Conservation (phyloP, 495 filamentous ascomycete genomes). For the Podospora comata region DNA sequence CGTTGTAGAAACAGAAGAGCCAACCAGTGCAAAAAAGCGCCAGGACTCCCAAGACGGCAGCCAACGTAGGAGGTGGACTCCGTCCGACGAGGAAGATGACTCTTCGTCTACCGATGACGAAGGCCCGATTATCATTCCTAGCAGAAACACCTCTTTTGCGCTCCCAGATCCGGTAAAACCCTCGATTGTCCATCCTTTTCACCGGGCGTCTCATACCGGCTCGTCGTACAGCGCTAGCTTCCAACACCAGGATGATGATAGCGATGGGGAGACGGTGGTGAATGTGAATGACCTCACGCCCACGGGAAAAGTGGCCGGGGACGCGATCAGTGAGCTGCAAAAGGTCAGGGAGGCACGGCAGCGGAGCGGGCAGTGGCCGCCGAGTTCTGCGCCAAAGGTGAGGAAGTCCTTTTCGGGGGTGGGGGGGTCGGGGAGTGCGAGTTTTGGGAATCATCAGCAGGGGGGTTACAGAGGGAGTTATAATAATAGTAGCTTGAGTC, state of each 20-base stretch:
- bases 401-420: slow-evolving; percentile 15
- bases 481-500: slow-evolving; percentile 46
- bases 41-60: slow-evolving; percentile 23
- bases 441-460: background rate
- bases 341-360: slow-evolving; percentile 68
- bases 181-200: slow-evolving; percentile 49
- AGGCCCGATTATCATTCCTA: slow-evolving; percentile 63
- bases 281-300: slow-evolving; percentile 41
- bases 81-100: slow-evolving; percentile 44
- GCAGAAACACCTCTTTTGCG: slow-evolving; percentile 60
- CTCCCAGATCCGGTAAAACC: slow-evolving; percentile 52
- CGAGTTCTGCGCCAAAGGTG: slow-evolving; percentile 38
- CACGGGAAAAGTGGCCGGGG: slow-evolving; percentile 31
- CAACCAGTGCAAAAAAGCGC: slow-evolving; percentile 29
- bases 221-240: slow-evolving; percentile 44
- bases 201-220: slow-evolving; percentile 49
- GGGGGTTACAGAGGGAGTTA: slow-evolving; percentile 12
- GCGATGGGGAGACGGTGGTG: slow-evolving; percentile 58
- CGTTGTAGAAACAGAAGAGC: slow-evolving; percentile 45
- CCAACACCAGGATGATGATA: slow-evolving; percentile 41
- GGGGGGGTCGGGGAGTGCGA: background rate
- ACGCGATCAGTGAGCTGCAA: slow-evolving; percentile 61
- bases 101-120: slow-evolving; percentile 60
- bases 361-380: slow-evolving; percentile 54
- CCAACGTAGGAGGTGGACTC: slow-evolving; percentile 34